Evolutionary conservation across 495 filamentous ascomycete species (phyloP).

Genomic region (Cercophora sp.): DNA sequence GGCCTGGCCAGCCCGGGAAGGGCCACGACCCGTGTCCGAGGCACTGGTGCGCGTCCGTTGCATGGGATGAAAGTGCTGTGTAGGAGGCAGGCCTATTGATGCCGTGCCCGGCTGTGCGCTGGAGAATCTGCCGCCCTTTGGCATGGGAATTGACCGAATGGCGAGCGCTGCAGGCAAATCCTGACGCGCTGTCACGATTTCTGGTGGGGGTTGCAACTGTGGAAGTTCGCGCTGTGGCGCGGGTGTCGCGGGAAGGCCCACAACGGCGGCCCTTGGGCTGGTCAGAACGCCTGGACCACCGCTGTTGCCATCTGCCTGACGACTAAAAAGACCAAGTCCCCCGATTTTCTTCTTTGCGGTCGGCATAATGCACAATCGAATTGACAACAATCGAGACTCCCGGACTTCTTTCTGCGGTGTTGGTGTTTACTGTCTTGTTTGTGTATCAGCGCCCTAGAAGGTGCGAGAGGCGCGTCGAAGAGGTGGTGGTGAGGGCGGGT

Average conservation of each 20-base stretch:
- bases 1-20: constrained; percentile 14
- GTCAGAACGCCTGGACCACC: constrained; percentile 16
- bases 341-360: constrained; percentile 33
- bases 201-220: constrained; percentile 26
- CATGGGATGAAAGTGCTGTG: constrained; percentile 27
- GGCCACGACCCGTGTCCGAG: constrained; percentile 25
- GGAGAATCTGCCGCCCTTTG: constrained; percentile 17
- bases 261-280: constrained; percentile 18
- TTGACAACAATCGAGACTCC: constrained; percentile 7
- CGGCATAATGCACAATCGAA: constrained; percentile 33
- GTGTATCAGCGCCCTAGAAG: constrained; percentile 8
- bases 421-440: constrained; percentile 26
- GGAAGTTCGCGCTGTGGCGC: constrained; percentile 13
- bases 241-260: constrained; percentile 21
- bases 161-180: constrained; percentile 15
- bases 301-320: constrained; percentile 20
- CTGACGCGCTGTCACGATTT: constrained; percentile 23
- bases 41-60: constrained; percentile 27
- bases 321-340: constrained; percentile 25
- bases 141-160: constrained; percentile 22
- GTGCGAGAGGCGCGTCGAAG: constrained; percentile 9
- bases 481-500: constrained; percentile 5
- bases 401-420: neutral
- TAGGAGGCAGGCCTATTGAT: constrained; percentile 17
- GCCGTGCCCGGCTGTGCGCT: constrained; percentile 16